Conservation (phyloP, 495 filamentous ascomycete genomes). For the Neurospora hispaniola region DNA sequence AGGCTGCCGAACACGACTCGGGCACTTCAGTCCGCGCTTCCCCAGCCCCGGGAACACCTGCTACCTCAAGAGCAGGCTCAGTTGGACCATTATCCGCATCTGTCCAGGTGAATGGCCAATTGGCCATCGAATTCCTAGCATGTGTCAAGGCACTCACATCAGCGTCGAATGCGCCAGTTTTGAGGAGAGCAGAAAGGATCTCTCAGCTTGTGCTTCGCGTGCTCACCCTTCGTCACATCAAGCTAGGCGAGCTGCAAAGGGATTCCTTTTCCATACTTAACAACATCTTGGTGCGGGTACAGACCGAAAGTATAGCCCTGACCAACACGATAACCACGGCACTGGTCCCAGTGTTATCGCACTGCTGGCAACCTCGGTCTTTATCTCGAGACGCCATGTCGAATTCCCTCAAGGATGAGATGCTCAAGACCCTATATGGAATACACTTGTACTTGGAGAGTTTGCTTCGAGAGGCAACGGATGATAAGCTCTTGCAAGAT, state of each 20-base stretch:
- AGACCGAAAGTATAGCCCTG: constrained; percentile 57
- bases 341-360: constrained; percentile 58
- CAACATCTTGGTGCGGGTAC: constrained; percentile 49
- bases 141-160: constrained; percentile 57
- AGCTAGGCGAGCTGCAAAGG: constrained; percentile 53
- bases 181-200: constrained; percentile 46
- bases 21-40: constrained; percentile 24
- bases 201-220: constrained; percentile 49
- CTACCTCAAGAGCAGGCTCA: constrained; percentile 20
- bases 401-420: constrained; percentile 45
- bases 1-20: constrained; percentile 24
- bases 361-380: constrained; percentile 62
- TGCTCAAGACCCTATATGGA: constrained; percentile 58
- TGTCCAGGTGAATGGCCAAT: constrained; percentile 20
- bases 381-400: constrained; percentile 61
- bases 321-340: constrained; percentile 45
- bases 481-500: constrained; percentile 22
- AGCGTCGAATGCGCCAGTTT: constrained; percentile 61
- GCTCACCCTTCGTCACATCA: constrained; percentile 46
- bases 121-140: constrained; percentile 47
- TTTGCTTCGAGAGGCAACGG: constrained; percentile 18
- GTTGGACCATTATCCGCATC: constrained; percentile 4
- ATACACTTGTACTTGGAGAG: constrained; percentile 48
- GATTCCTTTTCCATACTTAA: constrained; percentile 68
- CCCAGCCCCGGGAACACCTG: constrained; percentile 26